Conservation (phyloP, 768 basidiomycete species). For the Brasilioporus rufonigricans region DNA sequence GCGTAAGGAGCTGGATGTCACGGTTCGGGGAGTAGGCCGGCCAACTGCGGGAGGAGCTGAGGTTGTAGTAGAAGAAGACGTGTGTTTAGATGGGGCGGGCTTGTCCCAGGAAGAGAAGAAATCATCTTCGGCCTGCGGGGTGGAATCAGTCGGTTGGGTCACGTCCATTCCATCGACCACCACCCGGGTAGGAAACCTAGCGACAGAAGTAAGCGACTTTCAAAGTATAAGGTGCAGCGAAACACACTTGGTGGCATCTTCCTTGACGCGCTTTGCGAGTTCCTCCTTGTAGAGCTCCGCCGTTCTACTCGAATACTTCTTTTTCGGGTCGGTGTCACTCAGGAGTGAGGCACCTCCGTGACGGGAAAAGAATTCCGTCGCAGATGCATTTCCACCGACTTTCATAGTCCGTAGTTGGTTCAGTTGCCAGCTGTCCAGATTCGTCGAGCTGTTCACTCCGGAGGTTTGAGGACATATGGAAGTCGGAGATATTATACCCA, state of each 20-base stretch:
- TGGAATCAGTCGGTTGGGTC: constrained; percentile 36
- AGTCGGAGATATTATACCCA: constrained; percentile 35
- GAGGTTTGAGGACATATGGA: constrained; percentile 11
- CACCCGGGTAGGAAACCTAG: constrained; percentile 75
- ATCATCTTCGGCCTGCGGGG: constrained; percentile 70
- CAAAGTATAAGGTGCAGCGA: neutral
- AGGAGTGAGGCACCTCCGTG: constrained; percentile 76
- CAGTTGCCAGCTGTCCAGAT: constrained; percentile 93
- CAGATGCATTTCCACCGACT: constrained; percentile 86
- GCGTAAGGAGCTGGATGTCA: constrained; percentile 62
- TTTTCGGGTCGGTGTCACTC: constrained; percentile 74
- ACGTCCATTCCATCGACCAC: constrained; percentile 78
- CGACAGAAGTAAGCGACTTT: neutral
- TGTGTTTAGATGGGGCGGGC: constrained; percentile 54
- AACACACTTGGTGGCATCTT: constrained; percentile 67
- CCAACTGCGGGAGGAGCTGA: constrained; percentile 60
- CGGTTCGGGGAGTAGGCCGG: constrained; percentile 54
- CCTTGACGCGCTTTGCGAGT: constrained; percentile 71
- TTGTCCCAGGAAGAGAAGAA: constrained; percentile 99
- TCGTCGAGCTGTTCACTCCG: constrained; percentile 72
- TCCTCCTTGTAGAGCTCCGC: constrained; percentile 94
- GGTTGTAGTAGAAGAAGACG: constrained; percentile 49
- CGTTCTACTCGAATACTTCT: constrained; percentile 82
- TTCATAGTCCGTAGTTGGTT: constrained; percentile 94
- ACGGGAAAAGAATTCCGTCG: constrained; percentile 85